Conservation (phyloP, 2,329 filamentous ascomycete genomes). For the Podosphaera xanthii region DNA sequence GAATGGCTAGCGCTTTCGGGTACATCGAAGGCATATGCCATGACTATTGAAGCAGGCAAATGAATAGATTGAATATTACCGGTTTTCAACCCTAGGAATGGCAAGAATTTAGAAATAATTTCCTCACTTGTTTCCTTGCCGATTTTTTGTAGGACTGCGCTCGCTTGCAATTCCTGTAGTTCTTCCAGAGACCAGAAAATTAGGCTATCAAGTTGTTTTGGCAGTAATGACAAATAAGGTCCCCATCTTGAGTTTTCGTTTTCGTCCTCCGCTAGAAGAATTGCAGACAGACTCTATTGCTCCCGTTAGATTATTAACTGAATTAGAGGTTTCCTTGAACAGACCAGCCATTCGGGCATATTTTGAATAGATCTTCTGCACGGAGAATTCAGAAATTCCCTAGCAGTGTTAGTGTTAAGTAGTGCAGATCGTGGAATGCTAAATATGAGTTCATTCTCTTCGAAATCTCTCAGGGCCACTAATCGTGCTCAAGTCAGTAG, state of each 20-base stretch:
- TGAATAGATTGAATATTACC: conserved; percentile 28
- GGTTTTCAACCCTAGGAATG: conserved; percentile 26
- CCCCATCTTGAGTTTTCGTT: conserved; percentile 17
- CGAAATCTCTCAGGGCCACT: conserved; percentile 35
- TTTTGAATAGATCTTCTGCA: conserved; percentile 2
- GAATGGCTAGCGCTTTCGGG: conserved; percentile 8
- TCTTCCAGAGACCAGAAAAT: conserved; percentile 46
- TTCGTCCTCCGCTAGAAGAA: conserved; percentile 10
- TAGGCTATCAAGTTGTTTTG: conserved; percentile 36
- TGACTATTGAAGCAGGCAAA: conserved; percentile 43
- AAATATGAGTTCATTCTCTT: conserved; percentile 41
- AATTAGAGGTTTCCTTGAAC: not conserved
- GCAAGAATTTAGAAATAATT: conserved; percentile 28
- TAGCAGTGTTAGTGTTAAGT: conserved; percentile 35
- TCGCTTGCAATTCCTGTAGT: conserved; percentile 37
- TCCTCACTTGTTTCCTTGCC: conserved; percentile 35
- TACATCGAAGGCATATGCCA: conserved; percentile 53
- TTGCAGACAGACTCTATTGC: conserved; percentile 11
- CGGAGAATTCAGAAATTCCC: conserved; percentile 13
- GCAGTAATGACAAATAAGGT: conserved; percentile 39
- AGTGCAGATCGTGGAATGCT: conserved; percentile 35
- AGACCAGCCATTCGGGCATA: conserved; percentile 22
- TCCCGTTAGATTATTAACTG: not conserved
- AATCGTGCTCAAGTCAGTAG: conserved; percentile 5
- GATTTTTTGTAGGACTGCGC: conserved; percentile 40